These are phyloP conservation scores for Calcarisporium arbuscula DNA, from an alignment of 2,329 filamentous ascomycete genomes.

Conservation along the genomic window DNA sequence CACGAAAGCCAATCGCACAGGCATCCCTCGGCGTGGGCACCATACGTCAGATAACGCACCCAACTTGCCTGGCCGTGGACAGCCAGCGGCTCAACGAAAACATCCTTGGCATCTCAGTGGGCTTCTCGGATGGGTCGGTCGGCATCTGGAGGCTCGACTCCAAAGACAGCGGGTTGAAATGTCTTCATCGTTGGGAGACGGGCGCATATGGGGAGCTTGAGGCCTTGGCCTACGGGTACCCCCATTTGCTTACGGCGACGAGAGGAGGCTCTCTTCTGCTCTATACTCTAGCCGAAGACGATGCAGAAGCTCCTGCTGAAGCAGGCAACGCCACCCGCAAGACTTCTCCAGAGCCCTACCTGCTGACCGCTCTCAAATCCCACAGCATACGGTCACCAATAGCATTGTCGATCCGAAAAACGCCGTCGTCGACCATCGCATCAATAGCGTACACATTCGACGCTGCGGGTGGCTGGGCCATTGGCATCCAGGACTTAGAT, in stretches of 20 bases:
- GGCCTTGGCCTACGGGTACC: slow-evolving; percentile 64
- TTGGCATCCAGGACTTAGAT: slow-evolving; percentile 85
- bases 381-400: slow-evolving; percentile 73
- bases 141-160: slow-evolving; percentile 59
- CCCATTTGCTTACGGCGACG: slow-evolving; percentile 76
- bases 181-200: slow-evolving; percentile 52
- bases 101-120: slow-evolving; percentile 56
- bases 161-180: slow-evolving; percentile 33
- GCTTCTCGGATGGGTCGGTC: slow-evolving; percentile 67
- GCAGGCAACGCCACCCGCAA: not conserved
- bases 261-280: slow-evolving; percentile 67
- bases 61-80: slow-evolving; percentile 63
- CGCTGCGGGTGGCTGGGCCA: slow-evolving; percentile 74
- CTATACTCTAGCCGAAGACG: slow-evolving; percentile 43
- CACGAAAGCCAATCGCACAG: slow-evolving; percentile 52
- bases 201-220: slow-evolving; percentile 61
- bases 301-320: slow-evolving; percentile 1
- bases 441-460: slow-evolving; percentile 83
- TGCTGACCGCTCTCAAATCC: slow-evolving; percentile 74
- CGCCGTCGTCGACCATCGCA: slow-evolving; percentile 59
- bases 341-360: slow-evolving; percentile 22
- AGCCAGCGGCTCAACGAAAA: slow-evolving; percentile 36
- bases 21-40: slow-evolving; percentile 24
- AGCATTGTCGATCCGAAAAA: slow-evolving; percentile 73
- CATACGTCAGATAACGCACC: no score